These are phyloP conservation scores for Thalassiosira exigua DNA, from an alignment of 352 stramenopile genomes.

Conservation along the genomic window DNA sequence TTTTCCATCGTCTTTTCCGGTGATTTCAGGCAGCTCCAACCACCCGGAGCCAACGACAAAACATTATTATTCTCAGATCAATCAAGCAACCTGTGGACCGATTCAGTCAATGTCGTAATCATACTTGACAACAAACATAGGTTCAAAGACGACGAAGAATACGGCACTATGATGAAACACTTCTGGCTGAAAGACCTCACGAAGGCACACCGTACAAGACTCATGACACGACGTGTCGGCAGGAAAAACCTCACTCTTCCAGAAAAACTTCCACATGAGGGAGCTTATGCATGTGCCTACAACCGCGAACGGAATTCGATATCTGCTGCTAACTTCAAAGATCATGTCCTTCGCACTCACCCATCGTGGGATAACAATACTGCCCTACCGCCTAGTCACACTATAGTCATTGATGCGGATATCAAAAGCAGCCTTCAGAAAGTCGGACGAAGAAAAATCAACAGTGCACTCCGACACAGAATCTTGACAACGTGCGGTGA, in stretches of 20 bases:
- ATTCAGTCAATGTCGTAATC: constrained; percentile 18
- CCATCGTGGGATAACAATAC: background rate
- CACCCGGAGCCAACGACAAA: background rate
- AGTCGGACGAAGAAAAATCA: constrained; percentile 12
- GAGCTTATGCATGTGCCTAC: no score
- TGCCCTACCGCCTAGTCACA: constrained; percentile 23
- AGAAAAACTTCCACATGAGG: background rate
- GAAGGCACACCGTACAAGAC: background rate
- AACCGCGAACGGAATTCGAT: constrained; percentile 25
- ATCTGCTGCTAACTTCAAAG: constrained; percentile 13
- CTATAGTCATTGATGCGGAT: constrained; percentile 26
- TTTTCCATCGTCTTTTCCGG: constrained; percentile 32
- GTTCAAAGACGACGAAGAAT: constrained; percentile 38
- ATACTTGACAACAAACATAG: constrained; percentile 33
- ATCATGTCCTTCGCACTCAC: constrained; percentile 17
- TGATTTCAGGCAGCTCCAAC: constrained; percentile 26
- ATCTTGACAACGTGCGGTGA: constrained; percentile 12
- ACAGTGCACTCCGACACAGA: background rate
- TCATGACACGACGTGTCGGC: constrained; percentile 18
- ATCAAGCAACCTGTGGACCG: constrained; percentile 1
- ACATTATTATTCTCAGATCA: constrained; percentile 4
- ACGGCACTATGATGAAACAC: constrained; percentile 16
- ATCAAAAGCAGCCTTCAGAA: constrained; percentile 10
- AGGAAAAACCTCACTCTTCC: background rate
- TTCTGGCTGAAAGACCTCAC: constrained; percentile 11